Conservation (phyloP, 2,329 filamentous ascomycete species). For the Pestalotiopsis sp. region DNA sequence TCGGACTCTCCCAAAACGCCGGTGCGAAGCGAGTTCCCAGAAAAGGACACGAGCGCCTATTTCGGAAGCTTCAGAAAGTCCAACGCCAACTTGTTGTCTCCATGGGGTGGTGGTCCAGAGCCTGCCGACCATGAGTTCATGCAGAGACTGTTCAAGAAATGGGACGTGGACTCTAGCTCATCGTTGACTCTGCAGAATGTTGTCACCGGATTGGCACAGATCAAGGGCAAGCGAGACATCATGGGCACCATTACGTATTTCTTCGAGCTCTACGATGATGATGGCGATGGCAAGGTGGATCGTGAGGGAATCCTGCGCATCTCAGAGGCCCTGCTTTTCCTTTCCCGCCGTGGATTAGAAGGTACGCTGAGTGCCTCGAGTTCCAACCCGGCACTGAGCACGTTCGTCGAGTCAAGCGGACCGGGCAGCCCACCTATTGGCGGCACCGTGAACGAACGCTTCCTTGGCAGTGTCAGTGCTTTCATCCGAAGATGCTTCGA, state of each 20-base stretch:
- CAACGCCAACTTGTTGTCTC: conserved; percentile 44
- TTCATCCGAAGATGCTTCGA: conserved; percentile 98
- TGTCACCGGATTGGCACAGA: conserved; percentile 84
- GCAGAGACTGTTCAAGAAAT: conserved; percentile 81
- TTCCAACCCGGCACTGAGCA: conserved; percentile 57
- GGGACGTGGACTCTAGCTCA: conserved; percentile 80
- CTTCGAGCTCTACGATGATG: conserved; percentile 95
- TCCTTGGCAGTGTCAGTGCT: conserved; percentile 89
- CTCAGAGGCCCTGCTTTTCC: conserved; percentile 89
- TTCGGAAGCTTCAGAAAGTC: conserved; percentile 57
- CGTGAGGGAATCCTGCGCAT: conserved; percentile 94
- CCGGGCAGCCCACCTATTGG: conserved; percentile 46
- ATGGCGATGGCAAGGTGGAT: conserved; percentile 87
- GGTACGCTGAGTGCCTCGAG: conserved; percentile 70
- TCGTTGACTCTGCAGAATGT: conserved; percentile 88
- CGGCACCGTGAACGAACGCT: conserved; percentile 79
- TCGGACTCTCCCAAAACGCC: conserved; percentile 77
- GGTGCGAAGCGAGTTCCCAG: conserved; percentile 47
- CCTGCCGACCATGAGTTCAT: conserved; percentile 96
- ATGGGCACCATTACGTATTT: conserved; percentile 99
- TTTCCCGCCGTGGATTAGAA: conserved; percentile 86
- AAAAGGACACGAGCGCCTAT: conserved; percentile 62
- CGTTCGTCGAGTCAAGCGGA: conserved; percentile 37
- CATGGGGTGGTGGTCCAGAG: conserved; percentile 60
- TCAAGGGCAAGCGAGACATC: conserved; percentile 93